A percentile compares a stretch with the other conserved stretches of the same genome.
phyloP scores from a whole-genome alignment of 2,329 filamentous ascomycete species.

The Arthrinium puccinioides region DNA sequence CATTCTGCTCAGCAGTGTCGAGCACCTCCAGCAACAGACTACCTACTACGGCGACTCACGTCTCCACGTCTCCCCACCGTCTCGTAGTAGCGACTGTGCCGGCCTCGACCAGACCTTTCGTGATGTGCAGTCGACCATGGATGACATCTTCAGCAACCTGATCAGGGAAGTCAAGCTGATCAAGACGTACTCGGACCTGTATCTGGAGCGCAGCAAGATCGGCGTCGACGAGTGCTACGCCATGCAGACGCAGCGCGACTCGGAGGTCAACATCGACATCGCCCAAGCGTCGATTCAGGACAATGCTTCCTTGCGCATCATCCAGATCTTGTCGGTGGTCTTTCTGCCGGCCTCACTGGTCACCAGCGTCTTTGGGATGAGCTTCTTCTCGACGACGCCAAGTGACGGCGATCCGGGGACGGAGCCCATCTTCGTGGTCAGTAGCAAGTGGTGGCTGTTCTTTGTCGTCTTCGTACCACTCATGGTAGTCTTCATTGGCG shows the following conservation, averaged over 20 bases:
- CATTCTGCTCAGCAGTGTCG: conserved; percentile 3
- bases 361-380: conserved; percentile 8
- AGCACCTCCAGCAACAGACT: conserved; percentile 4
- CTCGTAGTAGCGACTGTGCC: no score
- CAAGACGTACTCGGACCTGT: conserved; percentile 5
- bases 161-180: conserved; percentile 4
- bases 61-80: neutral
- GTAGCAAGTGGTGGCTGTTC: conserved; percentile 5
- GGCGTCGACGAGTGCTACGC: conserved; percentile 8
- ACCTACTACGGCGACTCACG: neutral
- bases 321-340: conserved; percentile 6
- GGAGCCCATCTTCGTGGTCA: conserved; percentile 4
- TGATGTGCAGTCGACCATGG: neutral
- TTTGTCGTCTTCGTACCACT: conserved; percentile 5
- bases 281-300: conserved; percentile 7
- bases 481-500: conserved; percentile 1
- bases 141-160: conserved; percentile 6
- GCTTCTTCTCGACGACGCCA: conserved; percentile 6
- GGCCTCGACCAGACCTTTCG: neutral
- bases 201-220: conserved; percentile 8
- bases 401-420: conserved; percentile 1
- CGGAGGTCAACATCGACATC: conserved; percentile 8
- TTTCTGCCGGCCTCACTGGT: conserved; percentile 7
- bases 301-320: conserved; percentile 6
- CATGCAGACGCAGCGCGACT: conserved; percentile 8